phyloP scores from a whole-genome alignment of 2,329 filamentous ascomycete genomes.

The Cercospora zeina region DNA sequence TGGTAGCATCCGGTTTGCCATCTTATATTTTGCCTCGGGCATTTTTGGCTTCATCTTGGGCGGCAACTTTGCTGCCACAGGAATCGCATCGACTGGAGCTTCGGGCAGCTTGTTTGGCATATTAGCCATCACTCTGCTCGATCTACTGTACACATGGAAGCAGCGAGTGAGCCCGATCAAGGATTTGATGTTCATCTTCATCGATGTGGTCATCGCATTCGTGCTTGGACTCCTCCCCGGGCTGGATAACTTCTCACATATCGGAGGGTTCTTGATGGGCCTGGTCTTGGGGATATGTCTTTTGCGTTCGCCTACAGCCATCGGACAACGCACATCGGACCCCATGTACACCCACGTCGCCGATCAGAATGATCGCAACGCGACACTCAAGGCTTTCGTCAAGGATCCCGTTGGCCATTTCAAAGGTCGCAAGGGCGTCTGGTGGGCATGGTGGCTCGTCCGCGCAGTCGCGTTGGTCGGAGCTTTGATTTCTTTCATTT shows the following conservation, averaged over 20 bases:
- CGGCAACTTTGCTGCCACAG: constrained; percentile 84
- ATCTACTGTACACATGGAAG: constrained; percentile 89
- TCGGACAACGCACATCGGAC: constrained; percentile 33
- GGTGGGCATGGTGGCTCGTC: constrained; percentile 97
- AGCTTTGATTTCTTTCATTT: constrained; percentile 81
- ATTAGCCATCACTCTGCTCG: constrained; percentile 81
- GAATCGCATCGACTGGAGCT: constrained; percentile 77
- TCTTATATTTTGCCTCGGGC: constrained; percentile 87
- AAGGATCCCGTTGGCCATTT: constrained; percentile 70
- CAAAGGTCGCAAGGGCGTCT: constrained; percentile 85
- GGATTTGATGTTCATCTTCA: constrained; percentile 81
- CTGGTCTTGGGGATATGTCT: constrained; percentile 82
- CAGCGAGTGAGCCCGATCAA: constrained; percentile 73
- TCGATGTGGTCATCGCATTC: constrained; percentile 87
- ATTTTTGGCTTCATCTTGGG: constrained; percentile 96
- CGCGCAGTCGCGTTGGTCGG: constrained; percentile 74
- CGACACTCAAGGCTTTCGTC: constrained; percentile 47
- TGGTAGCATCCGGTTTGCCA: constrained; percentile 79
- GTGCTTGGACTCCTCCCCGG: constrained; percentile 88
- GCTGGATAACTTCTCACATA: constrained; percentile 95
- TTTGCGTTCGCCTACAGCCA: constrained; percentile 78
- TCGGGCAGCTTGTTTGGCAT: constrained; percentile 91
- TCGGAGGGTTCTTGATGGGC: constrained; percentile 93
- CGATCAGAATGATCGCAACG: constrained; percentile 25
- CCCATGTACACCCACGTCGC: constrained; percentile 29